Evolutionary conservation across 2,329 filamentous ascomycete genomes (phyloP).

Genomic region (Dendryphion nanum): DNA sequence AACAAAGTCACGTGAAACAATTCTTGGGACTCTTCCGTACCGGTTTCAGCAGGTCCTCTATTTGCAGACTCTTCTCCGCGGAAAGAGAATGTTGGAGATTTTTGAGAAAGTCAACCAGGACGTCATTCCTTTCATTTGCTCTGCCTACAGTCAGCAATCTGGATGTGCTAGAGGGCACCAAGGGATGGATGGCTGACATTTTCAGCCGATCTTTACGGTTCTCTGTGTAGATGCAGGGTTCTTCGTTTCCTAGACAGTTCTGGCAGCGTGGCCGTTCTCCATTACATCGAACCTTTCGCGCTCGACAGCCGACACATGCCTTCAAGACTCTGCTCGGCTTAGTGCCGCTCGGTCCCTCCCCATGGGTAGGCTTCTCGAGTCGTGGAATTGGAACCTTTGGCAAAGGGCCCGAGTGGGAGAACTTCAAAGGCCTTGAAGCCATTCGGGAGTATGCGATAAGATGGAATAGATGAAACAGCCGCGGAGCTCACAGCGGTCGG

Average conservation of each 20-base stretch:
- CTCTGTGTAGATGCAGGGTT: constrained; percentile 32
- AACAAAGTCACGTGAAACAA: background rate
- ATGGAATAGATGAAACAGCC: no score
- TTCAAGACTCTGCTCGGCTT: background rate
- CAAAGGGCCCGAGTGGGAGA: no score
- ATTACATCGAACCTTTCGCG: constrained; percentile 27
- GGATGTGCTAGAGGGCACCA: background rate
- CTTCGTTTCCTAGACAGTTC: constrained; percentile 27
- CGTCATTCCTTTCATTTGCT: constrained; percentile 15
- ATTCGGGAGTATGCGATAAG: no score
- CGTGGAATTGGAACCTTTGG: constrained; percentile 1
- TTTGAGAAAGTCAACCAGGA: constrained; percentile 11
- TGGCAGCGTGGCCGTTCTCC: constrained; percentile 24
- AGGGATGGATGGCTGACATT: constrained; percentile 23
- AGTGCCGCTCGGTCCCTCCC: no score
- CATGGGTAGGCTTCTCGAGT: background rate
- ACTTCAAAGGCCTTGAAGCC: no score
- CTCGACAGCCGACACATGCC: constrained; percentile 23
- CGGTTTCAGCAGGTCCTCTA: constrained; percentile 9
- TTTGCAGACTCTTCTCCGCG: constrained; percentile 10
- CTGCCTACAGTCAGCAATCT: background rate
- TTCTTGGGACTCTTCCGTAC: background rate
- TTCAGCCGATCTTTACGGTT: constrained; percentile 36
- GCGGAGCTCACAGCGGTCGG: no score
- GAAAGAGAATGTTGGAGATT: constrained; percentile 13